Evolutionary conservation across 441 rosid species (phyloP).

Genomic region (Erysimum cheiri): DNA sequence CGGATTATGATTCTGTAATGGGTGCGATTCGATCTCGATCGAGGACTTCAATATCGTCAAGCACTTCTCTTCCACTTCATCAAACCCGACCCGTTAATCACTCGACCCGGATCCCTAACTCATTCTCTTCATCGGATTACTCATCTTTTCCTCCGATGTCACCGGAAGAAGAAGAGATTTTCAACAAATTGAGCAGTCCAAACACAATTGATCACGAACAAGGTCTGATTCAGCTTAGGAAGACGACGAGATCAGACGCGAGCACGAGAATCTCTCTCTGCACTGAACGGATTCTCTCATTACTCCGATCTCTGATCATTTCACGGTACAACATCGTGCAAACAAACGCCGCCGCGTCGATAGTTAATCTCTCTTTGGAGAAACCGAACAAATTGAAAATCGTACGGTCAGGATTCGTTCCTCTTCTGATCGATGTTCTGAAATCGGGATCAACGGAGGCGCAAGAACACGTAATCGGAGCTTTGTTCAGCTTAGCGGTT

Average conservation of each 20-base stretch:
- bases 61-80: constrained; percentile 67
- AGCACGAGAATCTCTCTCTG: constrained; percentile 56
- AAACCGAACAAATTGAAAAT: constrained; percentile 59
- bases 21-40: constrained; percentile 61
- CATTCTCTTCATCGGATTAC: constrained; percentile 32
- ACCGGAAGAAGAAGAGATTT: constrained; percentile 55
- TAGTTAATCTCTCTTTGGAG: constrained; percentile 68
- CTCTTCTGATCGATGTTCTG: constrained; percentile 52
- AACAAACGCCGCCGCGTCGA: constrained; percentile 61
- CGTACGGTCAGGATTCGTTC: constrained; percentile 68
- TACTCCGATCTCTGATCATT: constrained; percentile 50
- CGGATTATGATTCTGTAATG: constrained; percentile 57
- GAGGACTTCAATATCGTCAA: constrained; percentile 47
- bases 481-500: constrained; percentile 62
- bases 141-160: constrained; percentile 43
- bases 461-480: constrained; percentile 68
- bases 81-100: constrained; percentile 72
- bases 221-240: constrained; percentile 52
- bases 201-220: constrained; percentile 55
- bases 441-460: constrained; percentile 61
- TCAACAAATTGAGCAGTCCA: constrained; percentile 43
- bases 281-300: constrained; percentile 48
- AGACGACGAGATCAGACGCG: constrained; percentile 52
- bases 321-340: constrained; percentile 59
- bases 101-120: constrained; percentile 45